These are phyloP conservation scores for Nakataea oryzae DNA, from an alignment of 2,329 filamentous ascomycete species.

Conservation along the genomic window DNA sequence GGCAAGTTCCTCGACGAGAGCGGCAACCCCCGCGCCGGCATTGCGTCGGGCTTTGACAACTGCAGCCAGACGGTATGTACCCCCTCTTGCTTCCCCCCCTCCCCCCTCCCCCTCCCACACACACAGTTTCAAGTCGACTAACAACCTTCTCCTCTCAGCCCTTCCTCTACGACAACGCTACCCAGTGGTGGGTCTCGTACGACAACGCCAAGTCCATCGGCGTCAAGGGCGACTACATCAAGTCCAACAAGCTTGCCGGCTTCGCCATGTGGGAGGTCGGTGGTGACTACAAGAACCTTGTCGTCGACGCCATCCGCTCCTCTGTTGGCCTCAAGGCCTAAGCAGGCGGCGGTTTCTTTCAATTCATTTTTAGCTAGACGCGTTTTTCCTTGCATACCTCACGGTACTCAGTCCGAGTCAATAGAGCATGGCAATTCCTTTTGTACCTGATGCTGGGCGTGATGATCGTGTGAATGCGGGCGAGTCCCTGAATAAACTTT, in stretches of 20 bases:
- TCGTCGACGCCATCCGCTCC: conserved; percentile 4
- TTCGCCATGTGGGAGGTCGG: conserved; percentile 9
- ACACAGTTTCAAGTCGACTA: not conserved
- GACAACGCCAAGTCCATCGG: conserved; percentile 8
- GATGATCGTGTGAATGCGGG: not conserved
- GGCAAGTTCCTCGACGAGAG: conserved; percentile 7
- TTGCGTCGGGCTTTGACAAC: conserved; percentile 5
- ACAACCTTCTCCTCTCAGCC: conserved; percentile 1
- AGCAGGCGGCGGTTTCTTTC: not conserved
- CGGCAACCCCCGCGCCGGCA: conserved; percentile 5
- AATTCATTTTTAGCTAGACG: not conserved
- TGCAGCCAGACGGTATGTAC: conserved; percentile 10
- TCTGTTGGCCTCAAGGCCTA: conserved; percentile 1
- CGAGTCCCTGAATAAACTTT: not conserved
- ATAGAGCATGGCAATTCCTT: not conserved
- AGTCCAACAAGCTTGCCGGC: conserved; percentile 6
- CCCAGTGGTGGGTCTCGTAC: conserved; percentile 8
- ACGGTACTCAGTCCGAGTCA: not conserved
- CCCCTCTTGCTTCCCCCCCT: not conserved
- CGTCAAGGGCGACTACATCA: conserved; percentile 8
- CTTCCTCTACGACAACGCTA: conserved; percentile 5
- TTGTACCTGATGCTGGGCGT: not conserved
- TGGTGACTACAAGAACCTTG: conserved; percentile 11
- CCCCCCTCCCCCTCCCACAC: not conserved
- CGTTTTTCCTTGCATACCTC: not conserved